phyloP scores from a whole-genome alignment of 257 asterid species.

The Nicotiana undulata region DNA sequence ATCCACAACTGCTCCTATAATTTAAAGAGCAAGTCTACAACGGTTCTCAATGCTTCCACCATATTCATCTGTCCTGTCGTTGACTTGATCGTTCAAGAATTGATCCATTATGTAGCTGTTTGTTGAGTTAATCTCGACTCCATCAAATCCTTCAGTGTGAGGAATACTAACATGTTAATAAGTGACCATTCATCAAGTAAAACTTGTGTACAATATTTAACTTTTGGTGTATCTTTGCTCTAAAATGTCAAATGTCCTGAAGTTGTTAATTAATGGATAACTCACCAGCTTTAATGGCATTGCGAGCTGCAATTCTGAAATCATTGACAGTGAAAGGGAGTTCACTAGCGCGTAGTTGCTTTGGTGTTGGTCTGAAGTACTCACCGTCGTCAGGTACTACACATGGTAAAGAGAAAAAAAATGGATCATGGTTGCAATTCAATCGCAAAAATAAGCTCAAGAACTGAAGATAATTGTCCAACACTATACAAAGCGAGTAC shows the following conservation, averaged over 20 bases:
- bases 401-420: too few species aligned
- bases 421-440: not conserved
- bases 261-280: not conserved
- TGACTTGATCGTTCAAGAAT: constrained; percentile 81
- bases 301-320: not conserved
- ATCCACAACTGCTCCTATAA: constrained; percentile 54
- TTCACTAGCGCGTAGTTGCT: not conserved
- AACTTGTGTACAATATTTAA: not conserved
- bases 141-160: constrained; percentile 60
- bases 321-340: not conserved
- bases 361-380: not conserved
- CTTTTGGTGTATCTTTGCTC: too few species aligned
- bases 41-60: constrained; percentile 73
- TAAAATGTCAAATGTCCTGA: not conserved
- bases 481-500: too few species aligned
- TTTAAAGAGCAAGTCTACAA: constrained; percentile 51
- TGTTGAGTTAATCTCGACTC: constrained; percentile 90
- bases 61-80: constrained; percentile 60
- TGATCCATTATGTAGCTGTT: constrained; percentile 89
- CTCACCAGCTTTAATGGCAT: constrained; percentile 1
- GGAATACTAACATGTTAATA: not conserved
- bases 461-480: not conserved
- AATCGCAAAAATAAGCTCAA: not conserved
- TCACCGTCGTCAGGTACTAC: not conserved
- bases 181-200: not conserved